These are phyloP conservation scores for Mollisia scopiformis DNA, from an alignment of 2,329 filamentous ascomycete species.

Conservation along the genomic window DNA sequence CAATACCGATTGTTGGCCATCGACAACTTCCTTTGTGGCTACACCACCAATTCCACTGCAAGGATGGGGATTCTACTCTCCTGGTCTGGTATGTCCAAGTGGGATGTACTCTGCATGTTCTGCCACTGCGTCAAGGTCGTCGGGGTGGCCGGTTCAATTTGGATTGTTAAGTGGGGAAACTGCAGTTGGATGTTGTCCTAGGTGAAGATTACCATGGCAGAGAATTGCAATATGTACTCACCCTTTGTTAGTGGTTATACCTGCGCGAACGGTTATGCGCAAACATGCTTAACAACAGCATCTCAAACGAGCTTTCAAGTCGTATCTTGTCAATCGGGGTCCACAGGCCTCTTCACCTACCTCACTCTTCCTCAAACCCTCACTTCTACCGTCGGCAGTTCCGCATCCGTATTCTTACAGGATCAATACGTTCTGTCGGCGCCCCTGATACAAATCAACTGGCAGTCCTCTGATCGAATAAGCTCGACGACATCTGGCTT, in stretches of 20 bases:
- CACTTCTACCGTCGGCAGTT: not conserved
- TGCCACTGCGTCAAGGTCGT: slow-evolving; percentile 1
- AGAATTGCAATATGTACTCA: not conserved
- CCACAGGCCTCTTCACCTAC: not conserved
- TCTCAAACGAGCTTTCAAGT: not conserved
- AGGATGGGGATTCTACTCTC: slow-evolving; percentile 14
- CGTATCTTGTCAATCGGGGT: not conserved
- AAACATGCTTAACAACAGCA: not conserved
- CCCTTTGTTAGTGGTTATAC: slow-evolving; percentile 3
- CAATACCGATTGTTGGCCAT: slow-evolving; percentile 10
- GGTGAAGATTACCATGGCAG: not conserved
- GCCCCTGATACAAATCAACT: slow-evolving; percentile 6
- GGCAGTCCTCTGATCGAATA: slow-evolving; percentile 2
- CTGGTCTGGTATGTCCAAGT: slow-evolving; percentile 6
- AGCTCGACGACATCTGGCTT: not conserved
- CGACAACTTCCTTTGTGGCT: not conserved
- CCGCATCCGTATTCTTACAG: not conserved
- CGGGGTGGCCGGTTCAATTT: slow-evolving; percentile 7
- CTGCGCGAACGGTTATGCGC: slow-evolving; percentile 4
- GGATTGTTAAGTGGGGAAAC: slow-evolving; percentile 3
- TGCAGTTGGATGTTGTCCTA: slow-evolving; percentile 12
- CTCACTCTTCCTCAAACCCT: not conserved
- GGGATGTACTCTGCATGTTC: slow-evolving; percentile 7
- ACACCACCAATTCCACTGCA: not conserved
- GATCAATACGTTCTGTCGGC: not conserved